Conservation (phyloP, 352 stramenopile species). For the Phytophthora litchii region DNA sequence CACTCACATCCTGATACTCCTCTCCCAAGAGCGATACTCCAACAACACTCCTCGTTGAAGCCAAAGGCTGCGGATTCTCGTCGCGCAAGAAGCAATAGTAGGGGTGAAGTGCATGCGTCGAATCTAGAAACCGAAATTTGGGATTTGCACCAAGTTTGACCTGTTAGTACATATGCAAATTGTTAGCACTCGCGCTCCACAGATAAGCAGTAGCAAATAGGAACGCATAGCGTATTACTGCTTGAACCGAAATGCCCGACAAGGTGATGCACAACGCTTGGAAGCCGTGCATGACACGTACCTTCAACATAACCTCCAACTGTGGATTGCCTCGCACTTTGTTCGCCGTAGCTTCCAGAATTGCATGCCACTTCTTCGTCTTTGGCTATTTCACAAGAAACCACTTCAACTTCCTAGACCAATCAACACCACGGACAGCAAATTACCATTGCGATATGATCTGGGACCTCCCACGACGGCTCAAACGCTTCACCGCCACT, state of each 20-base stretch:
- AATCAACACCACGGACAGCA: slow-evolving; percentile 6
- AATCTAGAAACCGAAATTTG: slow-evolving; percentile 46
- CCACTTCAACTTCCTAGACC: slow-evolving; percentile 4
- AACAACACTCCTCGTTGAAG: slow-evolving; percentile 1
- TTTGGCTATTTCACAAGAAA: slow-evolving; percentile 32
- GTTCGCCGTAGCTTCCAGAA: slow-evolving; percentile 51
- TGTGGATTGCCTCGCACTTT: slow-evolving; percentile 46
- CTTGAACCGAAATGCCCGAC: background rate
- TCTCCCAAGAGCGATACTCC: slow-evolving; percentile 39
- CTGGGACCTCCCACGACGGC: slow-evolving; percentile 34
- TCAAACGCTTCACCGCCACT: slow-evolving; percentile 35
- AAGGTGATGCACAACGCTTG: background rate
- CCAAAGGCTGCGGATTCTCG: slow-evolving; percentile 26
- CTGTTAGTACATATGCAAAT: slow-evolving; percentile 19
- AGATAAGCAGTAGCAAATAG: background rate
- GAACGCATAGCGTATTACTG: background rate
- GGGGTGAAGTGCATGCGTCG: slow-evolving; percentile 35
- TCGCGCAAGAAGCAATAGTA: slow-evolving; percentile 62
- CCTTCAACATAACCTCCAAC: slow-evolving; percentile 57
- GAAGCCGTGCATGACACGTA: slow-evolving; percentile 19
- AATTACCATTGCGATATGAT: slow-evolving; percentile 34
- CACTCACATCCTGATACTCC: slow-evolving; percentile 50
- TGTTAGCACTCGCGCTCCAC: slow-evolving; percentile 2
- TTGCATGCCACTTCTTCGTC: slow-evolving; percentile 48
- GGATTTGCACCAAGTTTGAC: slow-evolving; percentile 43